Percentiles rank a stretch among this genome's conserved stretches.
These are phyloP conservation scores for Neurospora discreta DNA, from an alignment of 495 filamentous ascomycete genomes.

Conservation along the genomic window DNA sequence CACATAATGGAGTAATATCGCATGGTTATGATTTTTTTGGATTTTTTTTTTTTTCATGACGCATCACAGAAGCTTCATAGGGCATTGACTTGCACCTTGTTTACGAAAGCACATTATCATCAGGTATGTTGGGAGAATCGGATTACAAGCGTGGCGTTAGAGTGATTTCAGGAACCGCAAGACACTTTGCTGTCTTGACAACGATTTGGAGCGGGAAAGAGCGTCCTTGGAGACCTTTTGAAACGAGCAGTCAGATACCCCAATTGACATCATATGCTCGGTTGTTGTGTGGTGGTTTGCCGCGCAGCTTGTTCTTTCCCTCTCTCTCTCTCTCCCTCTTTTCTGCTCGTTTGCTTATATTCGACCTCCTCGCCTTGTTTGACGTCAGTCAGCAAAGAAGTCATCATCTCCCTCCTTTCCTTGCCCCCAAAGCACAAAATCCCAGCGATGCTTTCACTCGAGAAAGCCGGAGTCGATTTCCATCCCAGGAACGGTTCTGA, in stretches of 20 bases:
- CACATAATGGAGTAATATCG: constrained; percentile 45
- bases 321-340: background rate
- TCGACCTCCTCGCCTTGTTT: background rate
- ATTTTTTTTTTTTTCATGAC: constrained; percentile 5
- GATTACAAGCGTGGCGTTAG: constrained; percentile 23
- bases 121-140: constrained; percentile 6
- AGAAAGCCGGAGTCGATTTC: constrained; percentile 36
- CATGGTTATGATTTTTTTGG: constrained; percentile 4
- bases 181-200: constrained; percentile 5
- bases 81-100: background rate
- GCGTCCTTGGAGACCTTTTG: constrained; percentile 12
- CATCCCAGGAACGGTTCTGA: constrained; percentile 40
- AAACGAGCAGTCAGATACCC: constrained; percentile 22
- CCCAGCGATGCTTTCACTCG: constrained; percentile 42
- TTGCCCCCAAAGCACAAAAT: constrained; percentile 5
- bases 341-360: background rate
- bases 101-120: background rate
- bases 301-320: background rate
- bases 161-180: constrained; percentile 6
- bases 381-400: background rate
- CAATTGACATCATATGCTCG: constrained; percentile 17
- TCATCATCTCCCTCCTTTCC: background rate
- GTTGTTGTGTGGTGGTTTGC: constrained; percentile 2
- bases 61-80: background rate
- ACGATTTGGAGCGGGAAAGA: constrained; percentile 1